Percentiles rank a stretch among this genome's conserved stretches.
phyloP scores from a whole-genome alignment of 306 rosid genomes.

The Betula pendula region DNA sequence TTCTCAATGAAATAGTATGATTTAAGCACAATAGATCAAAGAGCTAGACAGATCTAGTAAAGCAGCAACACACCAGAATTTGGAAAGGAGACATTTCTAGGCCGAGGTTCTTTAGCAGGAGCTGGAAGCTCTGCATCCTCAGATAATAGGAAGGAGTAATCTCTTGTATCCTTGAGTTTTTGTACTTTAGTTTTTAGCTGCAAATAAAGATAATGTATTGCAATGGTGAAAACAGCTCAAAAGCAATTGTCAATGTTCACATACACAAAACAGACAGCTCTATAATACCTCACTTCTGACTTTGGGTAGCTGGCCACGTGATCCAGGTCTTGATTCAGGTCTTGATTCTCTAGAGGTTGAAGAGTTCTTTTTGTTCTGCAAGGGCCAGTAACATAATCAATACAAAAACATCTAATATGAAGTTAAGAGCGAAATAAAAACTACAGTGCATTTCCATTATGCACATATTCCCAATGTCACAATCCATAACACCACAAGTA shows the following conservation, averaged over 20 bases:
- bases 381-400: constrained; percentile 30
- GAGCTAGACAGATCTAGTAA: constrained; percentile 10
- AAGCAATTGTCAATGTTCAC: constrained; percentile 10
- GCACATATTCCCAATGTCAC: constrained; percentile 3
- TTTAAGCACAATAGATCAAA: constrained; percentile 34
- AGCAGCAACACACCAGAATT: constrained; percentile 56
- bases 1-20: constrained; percentile 45
- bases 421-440: constrained; percentile 14
- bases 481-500: background rate
- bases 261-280: constrained; percentile 17
- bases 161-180: constrained; percentile 79
- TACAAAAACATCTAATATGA: constrained; percentile 26
- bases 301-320: constrained; percentile 40
- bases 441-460: constrained; percentile 9
- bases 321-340: constrained; percentile 47
- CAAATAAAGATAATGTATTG: constrained; percentile 28
- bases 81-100: constrained; percentile 34
- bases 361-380: constrained; percentile 57
- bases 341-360: constrained; percentile 48
- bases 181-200: constrained; percentile 64
- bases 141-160: constrained; percentile 81
- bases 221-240: constrained; percentile 12
- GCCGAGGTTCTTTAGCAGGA: constrained; percentile 52
- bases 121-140: constrained; percentile 74
- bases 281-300: constrained; percentile 57